Conservation (phyloP, 345 rosid species). For the Brassica napus region DNA sequence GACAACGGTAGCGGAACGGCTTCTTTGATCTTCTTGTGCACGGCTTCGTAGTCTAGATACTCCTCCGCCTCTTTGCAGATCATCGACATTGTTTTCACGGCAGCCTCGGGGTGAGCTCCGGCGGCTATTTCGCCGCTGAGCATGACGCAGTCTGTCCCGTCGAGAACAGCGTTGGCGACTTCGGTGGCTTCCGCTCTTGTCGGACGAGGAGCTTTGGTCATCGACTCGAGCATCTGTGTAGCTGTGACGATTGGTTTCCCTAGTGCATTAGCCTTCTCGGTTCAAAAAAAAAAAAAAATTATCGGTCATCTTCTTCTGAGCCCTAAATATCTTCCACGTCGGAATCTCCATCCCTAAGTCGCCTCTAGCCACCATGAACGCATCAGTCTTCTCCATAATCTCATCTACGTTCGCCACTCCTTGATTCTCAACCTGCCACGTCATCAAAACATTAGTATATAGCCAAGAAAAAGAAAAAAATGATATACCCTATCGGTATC, state of each 20-base stretch:
- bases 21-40: not conserved
- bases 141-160: slow-evolving; percentile 16
- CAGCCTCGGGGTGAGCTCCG: slow-evolving; percentile 14
- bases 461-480: too few species aligned
- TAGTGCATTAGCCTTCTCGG: slow-evolving; percentile 9
- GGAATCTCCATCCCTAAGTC: slow-evolving; percentile 17
- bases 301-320: slow-evolving; percentile 8
- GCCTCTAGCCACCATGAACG: slow-evolving; percentile 15
- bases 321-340: not conserved
- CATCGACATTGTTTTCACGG: slow-evolving; percentile 5
- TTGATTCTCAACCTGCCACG: slow-evolving; percentile 10
- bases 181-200: slow-evolving; percentile 19
- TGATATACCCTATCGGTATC: too few species aligned
- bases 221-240: slow-evolving; percentile 9
- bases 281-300: too few species aligned
- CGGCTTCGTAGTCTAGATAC: not conserved
- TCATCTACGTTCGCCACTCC: slow-evolving; percentile 9
- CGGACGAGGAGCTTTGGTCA: slow-evolving; percentile 18
- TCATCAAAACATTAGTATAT: not conserved
- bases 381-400: slow-evolving; percentile 18
- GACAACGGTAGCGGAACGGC: not conserved
- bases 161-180: slow-evolving; percentile 5
- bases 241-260: slow-evolving; percentile 19
- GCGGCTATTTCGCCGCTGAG: slow-evolving; percentile 19
- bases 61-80: slow-evolving; percentile 16